Conservation (phyloP, 139 green algal species). For the Raphidocelis subcapitata region DNA sequence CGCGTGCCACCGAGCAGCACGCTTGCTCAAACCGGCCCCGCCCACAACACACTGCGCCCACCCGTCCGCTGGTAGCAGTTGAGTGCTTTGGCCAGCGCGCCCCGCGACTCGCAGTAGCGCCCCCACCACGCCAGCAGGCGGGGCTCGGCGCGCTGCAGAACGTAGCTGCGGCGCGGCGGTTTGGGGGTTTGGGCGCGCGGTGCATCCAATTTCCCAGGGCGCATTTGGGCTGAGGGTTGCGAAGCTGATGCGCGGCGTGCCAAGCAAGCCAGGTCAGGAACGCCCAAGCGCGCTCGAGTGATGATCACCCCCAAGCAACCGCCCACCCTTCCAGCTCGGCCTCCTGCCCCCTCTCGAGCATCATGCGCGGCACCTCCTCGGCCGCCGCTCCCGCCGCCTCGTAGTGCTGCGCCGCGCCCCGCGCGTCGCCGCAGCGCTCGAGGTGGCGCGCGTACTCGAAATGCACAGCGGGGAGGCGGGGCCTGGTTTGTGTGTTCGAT, state of each 20-base stretch:
- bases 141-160: neutral
- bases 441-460: constrained; percentile 59
- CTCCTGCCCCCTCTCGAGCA: constrained; percentile 48
- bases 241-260: too few species aligned
- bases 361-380: constrained; percentile 69
- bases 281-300: too few species aligned
- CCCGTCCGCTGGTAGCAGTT: constrained; percentile 55
- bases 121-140: constrained; percentile 75
- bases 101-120: constrained; percentile 64
- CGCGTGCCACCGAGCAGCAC: too few species aligned
- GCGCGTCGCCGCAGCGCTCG: constrained; percentile 52
- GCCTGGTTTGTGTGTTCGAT: too few species aligned
- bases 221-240: too few species aligned
- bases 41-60: too few species aligned
- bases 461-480: constrained; percentile 68
- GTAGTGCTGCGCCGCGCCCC: constrained; percentile 61
- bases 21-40: too few species aligned
- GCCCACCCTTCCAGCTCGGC: constrained; percentile 60
- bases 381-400: constrained; percentile 39
- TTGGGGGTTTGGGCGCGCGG: too few species aligned
- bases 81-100: constrained; percentile 61
- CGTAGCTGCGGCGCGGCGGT: constrained; percentile 19
- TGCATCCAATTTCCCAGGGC: too few species aligned
- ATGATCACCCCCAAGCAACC: too few species aligned
- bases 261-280: too few species aligned